A percentile compares a stretch with the other conserved stretches of the same genome.
These are phyloP conservation scores for Cyclaneusma minus DNA, from an alignment of 2,329 filamentous ascomycete species.

Conservation along the genomic window DNA sequence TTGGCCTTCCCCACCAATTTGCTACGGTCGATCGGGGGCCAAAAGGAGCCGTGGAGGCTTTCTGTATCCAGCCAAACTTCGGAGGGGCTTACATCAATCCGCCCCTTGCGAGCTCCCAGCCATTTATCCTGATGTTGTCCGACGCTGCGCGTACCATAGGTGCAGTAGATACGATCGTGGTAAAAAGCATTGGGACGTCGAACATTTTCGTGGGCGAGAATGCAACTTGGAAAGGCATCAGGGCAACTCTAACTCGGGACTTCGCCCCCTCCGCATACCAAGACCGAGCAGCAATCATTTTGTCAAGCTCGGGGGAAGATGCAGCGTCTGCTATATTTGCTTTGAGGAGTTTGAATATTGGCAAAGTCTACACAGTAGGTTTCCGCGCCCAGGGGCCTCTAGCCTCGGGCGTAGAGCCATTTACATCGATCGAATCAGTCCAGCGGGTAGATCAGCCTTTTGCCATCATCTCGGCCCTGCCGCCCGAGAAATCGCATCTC, in stretches of 20 bases:
- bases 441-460: slow-evolving; percentile 68
- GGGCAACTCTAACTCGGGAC: slow-evolving; percentile 66
- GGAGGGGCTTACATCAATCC: slow-evolving; percentile 73
- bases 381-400: slow-evolving; percentile 52
- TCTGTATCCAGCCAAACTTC: slow-evolving; percentile 60
- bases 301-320: slow-evolving; percentile 59
- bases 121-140: slow-evolving; percentile 49
- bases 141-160: slow-evolving; percentile 68
- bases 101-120: slow-evolving; percentile 40
- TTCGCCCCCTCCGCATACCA: slow-evolving; percentile 71
- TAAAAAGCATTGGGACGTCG: slow-evolving; percentile 31
- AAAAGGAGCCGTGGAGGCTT: slow-evolving; percentile 51
- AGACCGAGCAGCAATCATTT: slow-evolving; percentile 57
- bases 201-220: slow-evolving; percentile 62
- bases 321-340: slow-evolving; percentile 70
- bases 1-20: slow-evolving; percentile 76
- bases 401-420: slow-evolving; percentile 47
- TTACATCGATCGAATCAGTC: slow-evolving; percentile 61
- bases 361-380: slow-evolving; percentile 71
- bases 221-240: slow-evolving; percentile 71
- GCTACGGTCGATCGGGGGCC: slow-evolving; percentile 56
- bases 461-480: slow-evolving; percentile 65
- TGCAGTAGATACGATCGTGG: slow-evolving; percentile 67
- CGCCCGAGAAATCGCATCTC: slow-evolving; percentile 62
- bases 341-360: slow-evolving; percentile 57